Base-by-base conservation (phyloP, 768 basidiomycete genomes). In the Serendipita sp. region DNA sequence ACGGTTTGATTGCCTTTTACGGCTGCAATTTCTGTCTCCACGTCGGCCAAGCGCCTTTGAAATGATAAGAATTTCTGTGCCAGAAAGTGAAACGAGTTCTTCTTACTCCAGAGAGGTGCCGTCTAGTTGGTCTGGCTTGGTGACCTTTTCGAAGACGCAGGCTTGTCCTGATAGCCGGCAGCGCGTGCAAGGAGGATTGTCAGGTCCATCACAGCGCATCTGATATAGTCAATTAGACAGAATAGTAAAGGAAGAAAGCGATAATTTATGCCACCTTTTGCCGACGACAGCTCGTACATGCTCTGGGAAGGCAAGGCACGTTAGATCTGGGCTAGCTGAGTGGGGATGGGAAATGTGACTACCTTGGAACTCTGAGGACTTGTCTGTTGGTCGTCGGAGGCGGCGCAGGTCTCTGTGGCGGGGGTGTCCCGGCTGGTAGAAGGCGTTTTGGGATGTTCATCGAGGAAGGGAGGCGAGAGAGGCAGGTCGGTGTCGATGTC, bases 131-230 rank as follows among this genome's bases (percentile, higher is more conserved):
- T 67, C 66, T 23, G 65, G 65, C 54, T 67, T 67, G 32, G 65
- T 41, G 32, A 67, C 65, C 65, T 67, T 67, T 62, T 67, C 66
- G 38, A 67, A 67, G 15, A 67, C 65, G 51, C 66, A 67, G 30
- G 34, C 44, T 45, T 58, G 54, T 32, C 66, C 66, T 47, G 65
- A 65, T 48, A 65, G 46, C 8, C 66, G 66, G 60, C 66, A 67
- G n/a, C 66, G 65, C n/a, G 66, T 60, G 48, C 66, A 67, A 46
- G 66, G 66, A 30, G 66, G 66, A 48, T 66, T 67, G n/a, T 67
- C 66, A 15, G 66, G 66, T 15, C 66, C 66, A 60, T 60, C 56
- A 60, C 56, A 60, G 23, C 56, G 23, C 56, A 60, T 67, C 52
- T 63, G 44, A 34, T 35, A 44, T 48, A 66, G 58, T 28, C 16